Evolutionary conservation across 768 basidiomycete genomes (phyloP).

Genomic region (Gloeostereum incarnatum): DNA sequence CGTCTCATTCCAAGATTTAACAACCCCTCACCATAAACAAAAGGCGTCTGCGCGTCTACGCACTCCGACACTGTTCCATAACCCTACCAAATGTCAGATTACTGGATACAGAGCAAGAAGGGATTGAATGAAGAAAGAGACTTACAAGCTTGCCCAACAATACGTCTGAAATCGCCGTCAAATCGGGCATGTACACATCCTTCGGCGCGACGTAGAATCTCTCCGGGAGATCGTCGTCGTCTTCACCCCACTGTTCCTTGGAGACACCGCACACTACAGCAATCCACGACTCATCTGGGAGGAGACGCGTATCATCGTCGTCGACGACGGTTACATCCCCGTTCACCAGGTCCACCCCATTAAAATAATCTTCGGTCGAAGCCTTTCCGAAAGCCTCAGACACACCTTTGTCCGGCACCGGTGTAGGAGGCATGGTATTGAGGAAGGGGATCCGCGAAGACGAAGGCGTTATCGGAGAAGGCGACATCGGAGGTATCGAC

Average conservation of each 20-base stretch:
- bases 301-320: conserved; percentile 28
- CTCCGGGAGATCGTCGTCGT: conserved; percentile 40
- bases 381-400: neutral
- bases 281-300: conserved; percentile 69
- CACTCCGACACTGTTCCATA: conserved; percentile 80
- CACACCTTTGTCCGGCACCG: conserved; percentile 8
- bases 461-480: conserved; percentile 9
- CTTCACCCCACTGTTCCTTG: conserved; percentile 39
- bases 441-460: conserved; percentile 8
- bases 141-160: conserved; percentile 70
- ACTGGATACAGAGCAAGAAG: neutral
- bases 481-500: conserved; percentile 21
- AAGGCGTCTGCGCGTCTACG: conserved; percentile 67
- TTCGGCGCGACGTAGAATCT: conserved; percentile 68
- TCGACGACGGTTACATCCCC: conserved; percentile 5
- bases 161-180: conserved; percentile 66
- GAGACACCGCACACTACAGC: conserved; percentile 72
- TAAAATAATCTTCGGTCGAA: neutral
- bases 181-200: conserved; percentile 78
- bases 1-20: neutral
- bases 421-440: conserved; percentile 25
- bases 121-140: conserved; percentile 5
- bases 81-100: conserved; percentile 31
- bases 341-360: neutral
- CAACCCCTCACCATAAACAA: conserved; percentile 53